phyloP scores from a whole-genome alignment of 78 protist species.

The Andalucia godoyi region DNA sequence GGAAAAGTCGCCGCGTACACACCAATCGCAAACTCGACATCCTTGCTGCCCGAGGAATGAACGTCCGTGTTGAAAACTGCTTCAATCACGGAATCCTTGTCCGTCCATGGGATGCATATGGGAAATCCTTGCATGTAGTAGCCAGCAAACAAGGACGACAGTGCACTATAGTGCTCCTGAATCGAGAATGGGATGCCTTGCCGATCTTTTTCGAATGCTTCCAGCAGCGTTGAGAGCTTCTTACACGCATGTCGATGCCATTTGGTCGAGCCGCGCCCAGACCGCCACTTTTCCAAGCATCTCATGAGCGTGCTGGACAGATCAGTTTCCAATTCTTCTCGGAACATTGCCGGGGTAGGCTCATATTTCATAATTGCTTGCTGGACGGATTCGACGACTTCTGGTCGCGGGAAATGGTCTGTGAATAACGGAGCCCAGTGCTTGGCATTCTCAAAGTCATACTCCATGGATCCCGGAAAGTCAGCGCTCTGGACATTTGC shows the following conservation, averaged over 20 bases:
- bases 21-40: conserved; percentile 7
- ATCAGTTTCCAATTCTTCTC: not conserved
- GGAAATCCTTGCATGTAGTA: conserved; percentile 1
- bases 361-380: no score
- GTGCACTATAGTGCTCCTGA: not conserved
- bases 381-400: not conserved
- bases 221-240: not conserved
- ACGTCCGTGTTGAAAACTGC: not conserved
- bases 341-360: no score
- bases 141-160: not conserved
- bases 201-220: not conserved
- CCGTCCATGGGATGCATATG: not conserved
- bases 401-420: not conserved
- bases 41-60: not conserved
- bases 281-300: not conserved
- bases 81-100: not conserved
- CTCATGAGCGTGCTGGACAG: not conserved
- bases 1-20: conserved; percentile 19
- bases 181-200: not conserved
- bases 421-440: not conserved
- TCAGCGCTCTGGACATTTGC: not conserved
- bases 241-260: not conserved
- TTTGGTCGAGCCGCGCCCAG: not conserved
- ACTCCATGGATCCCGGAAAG: not conserved
- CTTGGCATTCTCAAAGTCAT: not conserved